Conservation (phyloP, 1,284 basidiomycete genomes). For the Ustilago bromivora region DNA sequence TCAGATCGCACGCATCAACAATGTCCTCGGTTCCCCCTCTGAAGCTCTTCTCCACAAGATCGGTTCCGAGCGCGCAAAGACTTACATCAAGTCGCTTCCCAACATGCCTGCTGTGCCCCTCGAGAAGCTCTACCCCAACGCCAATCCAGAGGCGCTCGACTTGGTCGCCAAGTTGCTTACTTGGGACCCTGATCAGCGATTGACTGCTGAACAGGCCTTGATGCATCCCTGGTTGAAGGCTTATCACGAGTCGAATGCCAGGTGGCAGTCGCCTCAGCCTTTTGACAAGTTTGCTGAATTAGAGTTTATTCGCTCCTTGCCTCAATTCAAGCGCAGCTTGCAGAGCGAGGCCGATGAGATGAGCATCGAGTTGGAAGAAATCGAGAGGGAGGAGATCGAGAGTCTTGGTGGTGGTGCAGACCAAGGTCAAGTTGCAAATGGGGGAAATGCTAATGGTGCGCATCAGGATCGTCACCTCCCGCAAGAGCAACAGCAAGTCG, state of each 20-base stretch:
- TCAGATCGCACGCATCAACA: slow-evolving; percentile 67
- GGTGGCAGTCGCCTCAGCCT: slow-evolving; percentile 54
- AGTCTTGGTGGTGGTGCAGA: slow-evolving; percentile 15
- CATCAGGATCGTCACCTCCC: slow-evolving; percentile 9
- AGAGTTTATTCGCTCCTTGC: slow-evolving; percentile 62
- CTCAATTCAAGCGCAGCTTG: slow-evolving; percentile 62
- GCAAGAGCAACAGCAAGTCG: not conserved
- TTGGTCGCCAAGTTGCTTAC: slow-evolving; percentile 61
- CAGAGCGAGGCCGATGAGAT: slow-evolving; percentile 65
- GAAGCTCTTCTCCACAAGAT: slow-evolving; percentile 59
- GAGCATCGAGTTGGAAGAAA: slow-evolving; percentile 49
- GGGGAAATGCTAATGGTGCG: slow-evolving; percentile 14
- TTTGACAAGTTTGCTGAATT: slow-evolving; percentile 65
- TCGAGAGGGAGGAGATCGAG: slow-evolving; percentile 55
- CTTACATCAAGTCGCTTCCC: slow-evolving; percentile 64
- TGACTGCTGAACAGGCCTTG: slow-evolving; percentile 64
- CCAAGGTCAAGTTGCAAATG: slow-evolving; percentile 3
- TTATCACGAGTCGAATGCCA: slow-evolving; percentile 62
- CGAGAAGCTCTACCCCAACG: slow-evolving; percentile 56
- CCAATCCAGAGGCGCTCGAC: slow-evolving; percentile 61
- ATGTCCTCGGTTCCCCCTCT: slow-evolving; percentile 64
- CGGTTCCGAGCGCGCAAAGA: slow-evolving; percentile 62
- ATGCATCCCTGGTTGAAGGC: slow-evolving; percentile 66
- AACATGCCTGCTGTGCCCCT: slow-evolving; percentile 53
- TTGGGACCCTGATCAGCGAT: slow-evolving; percentile 66